These are phyloP conservation scores for Malus hybrid DNA, from an alignment of 331 rosid species.

Conservation along the genomic window DNA sequence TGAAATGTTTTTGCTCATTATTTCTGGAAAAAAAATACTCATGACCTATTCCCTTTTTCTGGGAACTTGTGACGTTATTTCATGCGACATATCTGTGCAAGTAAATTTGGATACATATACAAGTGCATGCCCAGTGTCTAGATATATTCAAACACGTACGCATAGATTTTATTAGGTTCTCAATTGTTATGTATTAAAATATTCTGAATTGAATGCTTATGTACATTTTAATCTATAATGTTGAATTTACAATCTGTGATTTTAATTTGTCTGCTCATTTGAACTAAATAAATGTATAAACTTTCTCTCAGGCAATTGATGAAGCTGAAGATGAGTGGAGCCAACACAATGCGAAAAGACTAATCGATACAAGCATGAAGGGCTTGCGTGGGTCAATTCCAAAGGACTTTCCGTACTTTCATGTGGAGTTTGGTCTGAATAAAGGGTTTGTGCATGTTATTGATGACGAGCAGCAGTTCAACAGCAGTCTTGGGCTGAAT, in stretches of 20 bases:
- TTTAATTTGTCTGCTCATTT: neutral
- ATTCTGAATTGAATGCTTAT: neutral
- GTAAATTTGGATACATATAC: neutral
- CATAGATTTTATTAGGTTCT: neutral
- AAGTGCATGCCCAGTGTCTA: neutral
- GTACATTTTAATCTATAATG: neutral
- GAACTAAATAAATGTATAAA: neutral
- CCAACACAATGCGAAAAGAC: constrained; percentile 75
- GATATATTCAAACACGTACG: neutral
- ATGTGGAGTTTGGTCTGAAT: constrained; percentile 74
- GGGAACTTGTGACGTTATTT: neutral
- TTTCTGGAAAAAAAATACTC: neutral
- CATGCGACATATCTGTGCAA: neutral
- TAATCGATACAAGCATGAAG: constrained; percentile 60
- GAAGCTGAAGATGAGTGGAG: constrained; percentile 92
- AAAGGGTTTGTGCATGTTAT: constrained; percentile 83
- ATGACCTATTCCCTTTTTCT: neutral
- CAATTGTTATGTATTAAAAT: neutral
- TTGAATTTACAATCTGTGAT: neutral
- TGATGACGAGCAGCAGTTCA: constrained; percentile 64
- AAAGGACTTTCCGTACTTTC: constrained; percentile 62
- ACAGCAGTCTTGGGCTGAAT: constrained; percentile 63
- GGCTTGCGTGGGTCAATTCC: constrained; percentile 70
- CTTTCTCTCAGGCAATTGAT: constrained; percentile 54
- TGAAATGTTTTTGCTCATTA: neutral